Evolutionary conservation across 148 eudicot genomes (phyloP), one percentile per base, ranked within the genome.

Genomic region (Arctostaphylos glauca): DNA sequence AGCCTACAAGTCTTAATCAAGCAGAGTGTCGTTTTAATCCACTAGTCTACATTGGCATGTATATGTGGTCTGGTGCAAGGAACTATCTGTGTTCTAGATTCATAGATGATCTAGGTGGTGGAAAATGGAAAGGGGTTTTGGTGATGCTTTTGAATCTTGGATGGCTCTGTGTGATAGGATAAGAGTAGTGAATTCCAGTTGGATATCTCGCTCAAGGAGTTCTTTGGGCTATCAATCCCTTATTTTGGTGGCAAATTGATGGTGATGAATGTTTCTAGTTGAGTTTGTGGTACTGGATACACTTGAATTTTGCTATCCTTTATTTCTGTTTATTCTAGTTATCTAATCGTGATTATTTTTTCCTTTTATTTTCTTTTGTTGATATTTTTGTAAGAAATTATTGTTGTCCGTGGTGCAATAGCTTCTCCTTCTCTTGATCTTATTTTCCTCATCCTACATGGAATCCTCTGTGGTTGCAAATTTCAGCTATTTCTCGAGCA

Each of bases 401-500:
- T 7, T 58, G 21, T 6, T 73, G 55, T 21, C 64, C 44, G 23
- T 60, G 19, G 25, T 78, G 58, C 14, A 25, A 15, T 53, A 67
- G 62, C 31, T 80, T 62, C 21, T 80, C 5, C 25, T 19, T 58
- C 25, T 52, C 50, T 68, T 62, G n/a, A 19, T 84, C 43, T 43
- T 48, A 43, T 83, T 70, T 52, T 82, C 13, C 50, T 48, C 83
- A 71, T 49, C 38, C 79, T 21, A 9, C n/a, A 8, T 74, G 25
- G 75, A 82, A 68, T 74, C 15, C 19, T 74, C 48, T 78, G 78
- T 75, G 55, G 81, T 48, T 77, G 78, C 80, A 74, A 78, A 73
- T 59, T 83, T 81, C 95, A 96, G 99, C 81, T 96, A 83, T 94
- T 96, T 83, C 86, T 94, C 31, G 99, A 96, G 92, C 94, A 96